Evolutionary conservation across 1,284 basidiomycete genomes (phyloP).

Genomic region (Uromyces viciae-fabae): DNA sequence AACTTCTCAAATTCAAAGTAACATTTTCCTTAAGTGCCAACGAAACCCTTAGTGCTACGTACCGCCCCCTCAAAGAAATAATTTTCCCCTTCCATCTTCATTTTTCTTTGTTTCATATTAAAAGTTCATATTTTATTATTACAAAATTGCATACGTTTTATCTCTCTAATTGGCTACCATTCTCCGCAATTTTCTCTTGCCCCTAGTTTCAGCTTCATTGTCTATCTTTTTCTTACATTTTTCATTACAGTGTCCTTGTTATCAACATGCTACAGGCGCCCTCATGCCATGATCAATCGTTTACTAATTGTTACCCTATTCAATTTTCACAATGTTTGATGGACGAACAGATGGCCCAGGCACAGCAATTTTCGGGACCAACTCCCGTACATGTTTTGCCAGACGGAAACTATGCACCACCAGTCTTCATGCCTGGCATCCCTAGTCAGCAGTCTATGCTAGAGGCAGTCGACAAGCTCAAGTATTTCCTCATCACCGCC

Average conservation of each 20-base stretch:
- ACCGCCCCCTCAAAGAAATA: neutral
- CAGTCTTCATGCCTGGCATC: conserved; percentile 44
- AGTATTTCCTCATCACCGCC: conserved; percentile 79
- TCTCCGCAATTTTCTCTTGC: neutral
- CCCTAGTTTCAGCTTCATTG: neutral
- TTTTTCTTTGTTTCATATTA: neutral
- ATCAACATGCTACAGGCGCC: conserved; percentile 37
- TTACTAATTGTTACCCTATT: conserved; percentile 23
- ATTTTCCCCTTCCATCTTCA: neutral
- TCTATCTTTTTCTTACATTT: conserved; percentile 7
- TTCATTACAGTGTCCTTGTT: conserved; percentile 17
- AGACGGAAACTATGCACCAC: conserved; percentile 38
- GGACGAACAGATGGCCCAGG: conserved; percentile 36
- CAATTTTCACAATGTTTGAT: conserved; percentile 14
- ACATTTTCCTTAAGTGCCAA: neutral
- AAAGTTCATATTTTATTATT: conserved; percentile 8
- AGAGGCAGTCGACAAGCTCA: conserved; percentile 64
- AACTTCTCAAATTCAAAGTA: conserved; percentile 6
- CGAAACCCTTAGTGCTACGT: conserved; percentile 7
- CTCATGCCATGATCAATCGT: conserved; percentile 34
- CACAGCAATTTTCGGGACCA: conserved; percentile 43
- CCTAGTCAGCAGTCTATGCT: conserved; percentile 45
- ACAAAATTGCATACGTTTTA: neutral
- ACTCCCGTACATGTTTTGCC: conserved; percentile 44
- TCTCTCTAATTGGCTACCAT: neutral